A percentile compares a stretch with the other conserved stretches of the same genome.
Conservation (phyloP, 371 early-diverging fungal genomes). For the Mucor mucedo region DNA sequence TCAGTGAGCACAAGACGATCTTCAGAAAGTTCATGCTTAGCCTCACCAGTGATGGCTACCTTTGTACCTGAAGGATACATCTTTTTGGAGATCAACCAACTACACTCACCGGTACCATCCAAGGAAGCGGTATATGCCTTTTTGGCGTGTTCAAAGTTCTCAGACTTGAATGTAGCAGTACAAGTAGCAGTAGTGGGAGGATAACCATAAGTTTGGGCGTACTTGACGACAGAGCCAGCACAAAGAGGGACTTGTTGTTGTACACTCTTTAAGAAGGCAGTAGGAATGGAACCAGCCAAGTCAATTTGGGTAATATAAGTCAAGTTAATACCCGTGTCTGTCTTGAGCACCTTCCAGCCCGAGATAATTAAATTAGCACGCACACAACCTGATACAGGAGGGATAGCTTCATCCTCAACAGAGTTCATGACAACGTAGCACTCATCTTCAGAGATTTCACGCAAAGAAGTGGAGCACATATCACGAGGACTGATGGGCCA, state of each 20-base stretch:
- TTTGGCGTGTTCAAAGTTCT: constrained; percentile 43
- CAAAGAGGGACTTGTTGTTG: constrained; percentile 54
- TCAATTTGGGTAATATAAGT: constrained; percentile 53
- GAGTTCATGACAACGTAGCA: constrained; percentile 42
- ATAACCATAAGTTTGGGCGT: constrained; percentile 39
- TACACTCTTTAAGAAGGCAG: constrained; percentile 42
- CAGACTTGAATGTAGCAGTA: constrained; percentile 30
- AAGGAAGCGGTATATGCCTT: constrained; percentile 21
- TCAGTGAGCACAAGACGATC: constrained; percentile 19
- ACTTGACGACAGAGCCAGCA: constrained; percentile 47
- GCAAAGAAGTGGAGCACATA: constrained; percentile 27
- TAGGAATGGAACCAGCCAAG: constrained; percentile 50
- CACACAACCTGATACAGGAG: constrained; percentile 36
- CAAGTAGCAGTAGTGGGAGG: constrained; percentile 29
- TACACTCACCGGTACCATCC: constrained; percentile 29
- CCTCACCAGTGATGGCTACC: constrained; percentile 29
- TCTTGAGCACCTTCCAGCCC: constrained; percentile 49
- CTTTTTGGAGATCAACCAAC: constrained; percentile 31
- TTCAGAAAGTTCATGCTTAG: constrained; percentile 18
- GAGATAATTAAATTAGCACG: constrained; percentile 49
- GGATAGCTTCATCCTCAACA: constrained; percentile 41
- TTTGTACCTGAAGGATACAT: constrained; percentile 52
- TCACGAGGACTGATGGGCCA: constrained; percentile 53
- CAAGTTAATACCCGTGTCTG: constrained; percentile 38
- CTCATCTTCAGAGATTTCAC: constrained; percentile 28